Evolutionary conservation across 345 rosid genomes (phyloP), one percentile per base, ranked within the genome.

Genomic region (Erucastrum elatum): DNA sequence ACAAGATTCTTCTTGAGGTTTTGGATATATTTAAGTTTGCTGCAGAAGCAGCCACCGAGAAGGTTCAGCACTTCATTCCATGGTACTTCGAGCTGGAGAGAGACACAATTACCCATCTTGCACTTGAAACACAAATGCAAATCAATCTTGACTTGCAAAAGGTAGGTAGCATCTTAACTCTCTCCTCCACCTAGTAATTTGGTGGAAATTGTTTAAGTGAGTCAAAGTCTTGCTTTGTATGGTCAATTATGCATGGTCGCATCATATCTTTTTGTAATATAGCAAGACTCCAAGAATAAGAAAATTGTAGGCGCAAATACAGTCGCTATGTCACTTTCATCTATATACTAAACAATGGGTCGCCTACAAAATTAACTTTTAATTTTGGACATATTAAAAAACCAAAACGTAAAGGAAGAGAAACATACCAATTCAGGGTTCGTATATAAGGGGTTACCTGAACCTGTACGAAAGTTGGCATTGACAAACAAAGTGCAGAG

Each of bases 91-190:
- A 30, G 15, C 3, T 62, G 66, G 67, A 63, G 5, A 53, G 75
- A 64, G 27, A 77, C 5, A 77, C 76, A 64, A 65, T 34, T 11
- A 53, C 76, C 76, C 81, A 77, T 68, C 72, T 63, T 63, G 10
- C 67, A 63, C 4, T 63, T 63, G 67, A 63, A 4, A 31, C 17
- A 29, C 65, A 63, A 31, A 33, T 33, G 26, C 67, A 33, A 16
- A 8, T n/a, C 6, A 31, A n/a, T 63, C 12, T 31, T n/a, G 41
- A 63, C 10, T 63, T 63, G 66, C 6, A 13, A 62, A 62, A 3
- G 34, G 8, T 13, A 62, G 66, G 66, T 13, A 51, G 56, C 56
- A 51, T 51, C 56, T 51, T 51, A 51, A 51, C 56, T 51, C 56
- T 49, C 55, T 51, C 56, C 39, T 3, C 17, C 37, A 30, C 9